Evolutionary conservation across 768 basidiomycete species (phyloP), one percentile per base, ranked within the genome.

Genomic region (Kwoniella heveanensis): DNA sequence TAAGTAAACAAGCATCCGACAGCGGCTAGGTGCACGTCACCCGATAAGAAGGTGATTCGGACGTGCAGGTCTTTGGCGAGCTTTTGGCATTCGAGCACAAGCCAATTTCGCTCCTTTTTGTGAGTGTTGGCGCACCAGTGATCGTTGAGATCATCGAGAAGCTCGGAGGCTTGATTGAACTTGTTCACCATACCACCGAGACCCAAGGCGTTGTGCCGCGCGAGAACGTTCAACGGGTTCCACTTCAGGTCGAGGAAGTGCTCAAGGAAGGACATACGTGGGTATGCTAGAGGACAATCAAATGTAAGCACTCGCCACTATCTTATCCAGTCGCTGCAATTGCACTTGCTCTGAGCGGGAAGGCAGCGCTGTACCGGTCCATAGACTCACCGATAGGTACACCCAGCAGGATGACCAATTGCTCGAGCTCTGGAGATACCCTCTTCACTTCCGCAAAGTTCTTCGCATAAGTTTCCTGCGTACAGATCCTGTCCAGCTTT

Each of bases 1-100:
- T 66, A 66, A 6, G 72, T 70, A 49, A 76, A 68, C 22, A 73
- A 44, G 67, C 76, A 69, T n/a, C 76, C 90, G 0, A 92, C 90
- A 0, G 91, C 90, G 0, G 90, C 90, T 69, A 90, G 90, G 75
- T 97, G 95, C 15, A 97, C 95, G 77, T 99, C 94, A 2, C 96
- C 96, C 0, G 88, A 89, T 19, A 98, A 73, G 79, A 94, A 93
- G 0, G 88, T 85, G n/a, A 99, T 83, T 26, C 96, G 86, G 29
- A 89, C 78, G 26, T 84, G 83, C 78, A 85, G 87, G 52, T 80
- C 78, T 48, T 81, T 78, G 0, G 93, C 89, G 66, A 91, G 83
- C 22, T 83, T 82, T 78, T 97, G 95, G 67, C 91, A 83, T 74
- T 88, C 85, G 66, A 87, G 83, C 48, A 98, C 85, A 25, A 97